A percentile compares a stretch with the other conserved stretches of the same genome.
These are phyloP conservation scores for Cladosporium sp. DNA, from an alignment of 2,329 filamentous ascomycete genomes.

Conservation along the genomic window DNA sequence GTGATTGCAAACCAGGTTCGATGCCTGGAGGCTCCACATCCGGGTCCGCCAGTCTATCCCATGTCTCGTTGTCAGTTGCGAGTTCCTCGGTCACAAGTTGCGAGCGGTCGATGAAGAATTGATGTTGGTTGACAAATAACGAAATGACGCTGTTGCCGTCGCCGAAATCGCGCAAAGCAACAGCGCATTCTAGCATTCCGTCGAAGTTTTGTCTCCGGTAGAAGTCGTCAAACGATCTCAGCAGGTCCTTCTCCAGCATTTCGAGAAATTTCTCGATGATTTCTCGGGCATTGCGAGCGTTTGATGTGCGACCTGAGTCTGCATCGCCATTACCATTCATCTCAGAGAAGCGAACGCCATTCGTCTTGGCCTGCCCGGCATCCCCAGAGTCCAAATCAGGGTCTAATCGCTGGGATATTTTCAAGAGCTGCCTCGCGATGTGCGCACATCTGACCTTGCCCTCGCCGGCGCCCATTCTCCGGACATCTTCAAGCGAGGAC, in stretches of 20 bases:
- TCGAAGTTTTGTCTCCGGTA: slow-evolving; percentile 94
- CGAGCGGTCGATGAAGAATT: slow-evolving; percentile 96
- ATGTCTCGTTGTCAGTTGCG: slow-evolving; percentile 64
- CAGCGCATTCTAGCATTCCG: slow-evolving; percentile 96
- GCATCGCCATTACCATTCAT: slow-evolving; percentile 49
- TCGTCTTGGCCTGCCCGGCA: slow-evolving; percentile 26
- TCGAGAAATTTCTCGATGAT: slow-evolving; percentile 96
- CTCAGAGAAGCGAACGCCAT: slow-evolving; percentile 25
- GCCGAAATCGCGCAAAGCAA: slow-evolving; percentile 92
- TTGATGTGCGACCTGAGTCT: slow-evolving; percentile 42
- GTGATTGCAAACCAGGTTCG: slow-evolving; percentile 84
- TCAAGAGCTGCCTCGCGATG: slow-evolving; percentile 87
- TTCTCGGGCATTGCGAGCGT: slow-evolving; percentile 51
- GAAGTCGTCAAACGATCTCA: slow-evolving; percentile 96
- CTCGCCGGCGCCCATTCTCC: slow-evolving; percentile 78
- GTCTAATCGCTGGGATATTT: slow-evolving; percentile 89
- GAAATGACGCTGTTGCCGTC: slow-evolving; percentile 93
- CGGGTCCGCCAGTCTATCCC: slow-evolving; percentile 91
- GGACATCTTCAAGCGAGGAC: slow-evolving; percentile 81
- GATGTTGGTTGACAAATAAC: slow-evolving; percentile 96
- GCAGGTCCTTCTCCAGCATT: slow-evolving; percentile 86
- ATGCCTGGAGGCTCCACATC: slow-evolving; percentile 88
- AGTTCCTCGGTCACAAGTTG: slow-evolving; percentile 88
- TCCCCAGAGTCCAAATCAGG: slow-evolving; percentile 46
- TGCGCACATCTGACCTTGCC: slow-evolving; percentile 92